Base-by-base conservation (phyloP, 2,329 filamentous ascomycete genomes). In the Aureobasidium sp. region DNA sequence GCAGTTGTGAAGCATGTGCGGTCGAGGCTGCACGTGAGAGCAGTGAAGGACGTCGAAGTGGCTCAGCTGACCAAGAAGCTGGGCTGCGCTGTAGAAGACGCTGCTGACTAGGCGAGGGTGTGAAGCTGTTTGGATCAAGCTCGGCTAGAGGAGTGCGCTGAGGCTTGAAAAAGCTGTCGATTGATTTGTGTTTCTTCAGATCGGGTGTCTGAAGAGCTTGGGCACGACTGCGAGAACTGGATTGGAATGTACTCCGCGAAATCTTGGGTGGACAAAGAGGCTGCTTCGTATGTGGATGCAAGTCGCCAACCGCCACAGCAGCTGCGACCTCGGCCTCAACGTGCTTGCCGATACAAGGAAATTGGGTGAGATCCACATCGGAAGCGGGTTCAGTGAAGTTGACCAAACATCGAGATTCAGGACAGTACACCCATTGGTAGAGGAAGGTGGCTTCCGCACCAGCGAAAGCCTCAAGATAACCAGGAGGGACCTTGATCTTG, bases 391-490 rank as follows among this genome's bases (percentile, higher is more conserved):
- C 79, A 1, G 86, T 94, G 62, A 96, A 79, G 63, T 91, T 86
- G 44, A 96, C 89, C 48, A 97, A 75, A 64, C 85, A 78, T 62
- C 86, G 80, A 45, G 82, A 80, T 41, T 80, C 77, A 0, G 93
- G 91, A 71, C 93, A 97, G 73, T 90, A 99, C 3, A 97, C 93
- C 75, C 94, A 89, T 76, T 97, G 94, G 70, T 97, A 89, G 21
- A 97, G 77, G 70, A 99, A 99, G 0, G 94, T 97, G 67, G 90
- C 79, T 73, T 99, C 94, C 0, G 94, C 94, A 71, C 93, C 87
- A 64, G 85, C 83, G 72, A 97, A 99, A 25, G 84, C 80, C 8
- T 89, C 85, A 32, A 94, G 77, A 71, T 97, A 99, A 64, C 89
- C 87, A 42, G 86, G 78, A 0, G 94, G 92, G 10, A 99, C 82